Evolutionary conservation across 2,329 filamentous ascomycete genomes (phyloP).

Genomic region (Chaetomium strumarium): DNA sequence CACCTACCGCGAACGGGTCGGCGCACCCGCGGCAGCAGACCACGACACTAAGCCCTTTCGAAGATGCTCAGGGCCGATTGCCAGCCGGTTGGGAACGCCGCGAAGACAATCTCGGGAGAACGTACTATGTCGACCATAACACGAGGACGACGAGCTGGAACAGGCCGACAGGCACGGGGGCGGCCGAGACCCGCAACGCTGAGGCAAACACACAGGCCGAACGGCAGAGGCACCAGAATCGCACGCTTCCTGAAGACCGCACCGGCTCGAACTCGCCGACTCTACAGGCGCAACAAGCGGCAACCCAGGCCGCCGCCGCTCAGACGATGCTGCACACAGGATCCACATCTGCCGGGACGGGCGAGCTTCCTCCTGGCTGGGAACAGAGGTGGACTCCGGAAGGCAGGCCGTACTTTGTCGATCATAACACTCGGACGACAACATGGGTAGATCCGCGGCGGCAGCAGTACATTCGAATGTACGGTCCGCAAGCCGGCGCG

Average conservation of each 20-base stretch:
- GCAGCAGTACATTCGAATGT: constrained; percentile 98
- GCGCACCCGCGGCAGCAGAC: constrained; percentile 36
- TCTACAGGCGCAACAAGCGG: constrained; percentile 49
- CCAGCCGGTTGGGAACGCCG: constrained; percentile 93
- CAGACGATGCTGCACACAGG: constrained; percentile 92
- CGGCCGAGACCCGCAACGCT: constrained; percentile 68
- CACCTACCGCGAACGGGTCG: constrained; percentile 32
- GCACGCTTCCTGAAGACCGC: constrained; percentile 90
- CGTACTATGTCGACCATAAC: constrained; percentile 98
- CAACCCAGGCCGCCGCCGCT: constrained; percentile 44
- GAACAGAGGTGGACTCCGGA: constrained; percentile 95
- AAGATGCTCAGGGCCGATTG: constrained; percentile 88
- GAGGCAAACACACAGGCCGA: constrained; percentile 92
- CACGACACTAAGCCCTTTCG: constrained; percentile 78
- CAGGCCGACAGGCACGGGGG: constrained; percentile 73
- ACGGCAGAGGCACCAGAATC: constrained; percentile 87
- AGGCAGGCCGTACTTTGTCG: constrained; percentile 92
- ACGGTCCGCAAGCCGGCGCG: constrained; percentile 76
- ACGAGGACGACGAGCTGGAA: constrained; percentile 96
- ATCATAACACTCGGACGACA: constrained; percentile 96
- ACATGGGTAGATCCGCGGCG: constrained; percentile 97
- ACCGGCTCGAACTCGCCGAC: constrained; percentile 91
- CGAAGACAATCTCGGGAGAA: constrained; percentile 89
- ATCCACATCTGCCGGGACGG: constrained; percentile 87
- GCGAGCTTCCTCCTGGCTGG: constrained; percentile 92